Conservation (phyloP, 352 stramenopile species). For the Globisporangium lucens region DNA sequence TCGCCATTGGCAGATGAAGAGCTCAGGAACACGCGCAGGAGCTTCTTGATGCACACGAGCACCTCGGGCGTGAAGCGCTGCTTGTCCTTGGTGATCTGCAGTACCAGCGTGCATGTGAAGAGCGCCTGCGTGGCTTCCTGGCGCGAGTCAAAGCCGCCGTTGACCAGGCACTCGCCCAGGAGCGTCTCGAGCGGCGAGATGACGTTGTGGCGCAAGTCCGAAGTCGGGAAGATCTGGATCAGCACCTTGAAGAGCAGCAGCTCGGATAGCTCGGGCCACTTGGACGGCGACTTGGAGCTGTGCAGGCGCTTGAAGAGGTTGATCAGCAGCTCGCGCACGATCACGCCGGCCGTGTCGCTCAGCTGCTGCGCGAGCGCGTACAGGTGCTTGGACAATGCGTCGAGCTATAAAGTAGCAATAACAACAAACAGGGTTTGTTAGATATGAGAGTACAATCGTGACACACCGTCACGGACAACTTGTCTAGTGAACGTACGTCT, state of each 20-base stretch:
- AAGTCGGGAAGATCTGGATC: constrained; percentile 91
- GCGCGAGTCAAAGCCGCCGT: constrained; percentile 59
- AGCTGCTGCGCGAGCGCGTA: constrained; percentile 91
- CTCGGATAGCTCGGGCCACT: constrained; percentile 86
- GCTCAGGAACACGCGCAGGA: constrained; percentile 50
- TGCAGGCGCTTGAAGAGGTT: constrained; percentile 89
- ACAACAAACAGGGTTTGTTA: neutral
- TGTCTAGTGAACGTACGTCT: constrained; percentile 34
- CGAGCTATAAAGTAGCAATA: constrained; percentile 39
- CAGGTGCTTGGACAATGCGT: constrained; percentile 79
- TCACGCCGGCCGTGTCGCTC: constrained; percentile 78
- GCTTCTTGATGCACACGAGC: constrained; percentile 43
- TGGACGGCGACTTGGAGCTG: constrained; percentile 68
- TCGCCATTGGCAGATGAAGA: constrained; percentile 6
- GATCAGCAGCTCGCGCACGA: constrained; percentile 89
- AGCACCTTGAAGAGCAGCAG: constrained; percentile 90
- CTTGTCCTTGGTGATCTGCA: constrained; percentile 84
- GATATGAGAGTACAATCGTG: neutral
- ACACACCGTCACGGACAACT: neutral
- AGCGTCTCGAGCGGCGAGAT: constrained; percentile 91
- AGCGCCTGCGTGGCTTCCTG: constrained; percentile 86
- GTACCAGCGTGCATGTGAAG: constrained; percentile 61
- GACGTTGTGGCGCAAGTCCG: constrained; percentile 94
- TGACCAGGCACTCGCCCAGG: constrained; percentile 86
- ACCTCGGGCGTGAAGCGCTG: constrained; percentile 90